Base-by-base conservation (phyloP, 1,139 yeast species). In the Casaregolazyma lundiana region DNA sequence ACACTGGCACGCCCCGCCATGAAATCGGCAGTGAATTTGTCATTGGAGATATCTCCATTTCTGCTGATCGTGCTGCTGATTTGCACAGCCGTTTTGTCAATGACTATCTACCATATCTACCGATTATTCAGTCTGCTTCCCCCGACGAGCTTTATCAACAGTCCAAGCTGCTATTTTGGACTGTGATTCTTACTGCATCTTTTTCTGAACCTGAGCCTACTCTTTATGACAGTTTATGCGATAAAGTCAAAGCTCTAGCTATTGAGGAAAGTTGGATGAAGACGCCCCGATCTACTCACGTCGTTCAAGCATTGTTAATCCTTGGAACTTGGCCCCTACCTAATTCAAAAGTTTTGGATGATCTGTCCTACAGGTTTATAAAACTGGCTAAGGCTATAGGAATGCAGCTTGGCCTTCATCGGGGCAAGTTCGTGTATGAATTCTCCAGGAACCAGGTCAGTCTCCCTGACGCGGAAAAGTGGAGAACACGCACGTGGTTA, bases 401-500 rank as follows among this genome's bases (percentile, higher is more conserved):
- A 0, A 77, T 85, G 58, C 97, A 90, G 62, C 68, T 90, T 38
- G 97, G 97, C n/a, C 71, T 90, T 53, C 97, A 90, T 63, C 73
- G 97, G 54, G 97, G 97, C 16, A 86, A 86, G 61, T 90, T 89
- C 61, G 87, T 89, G 55, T 82, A 84, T 54, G 97, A 90, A 60
- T 90, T 90, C 57, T 83, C 94, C 8, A 75, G 97, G 57, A 86
- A 92, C 21, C 97, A 90, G 62, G 94, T 86, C 3, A 78, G 87
- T 36, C 72, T 89, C 61, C 94, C 95, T 0, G 89, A 89, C 65
- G 92, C 96, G 3, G 96, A 88, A 56, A 82, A 82, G 62, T 90
- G 97, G 97, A 75, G 97, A 63, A 88, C 97, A 0, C 73, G 96
- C 54, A 80, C 96, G 1, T 90, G 97, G 97, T 69, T 88, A 30